Base-by-base conservation (phyloP, 1,139 yeast species). In the Scheffersomyces illinoinensis region DNA sequence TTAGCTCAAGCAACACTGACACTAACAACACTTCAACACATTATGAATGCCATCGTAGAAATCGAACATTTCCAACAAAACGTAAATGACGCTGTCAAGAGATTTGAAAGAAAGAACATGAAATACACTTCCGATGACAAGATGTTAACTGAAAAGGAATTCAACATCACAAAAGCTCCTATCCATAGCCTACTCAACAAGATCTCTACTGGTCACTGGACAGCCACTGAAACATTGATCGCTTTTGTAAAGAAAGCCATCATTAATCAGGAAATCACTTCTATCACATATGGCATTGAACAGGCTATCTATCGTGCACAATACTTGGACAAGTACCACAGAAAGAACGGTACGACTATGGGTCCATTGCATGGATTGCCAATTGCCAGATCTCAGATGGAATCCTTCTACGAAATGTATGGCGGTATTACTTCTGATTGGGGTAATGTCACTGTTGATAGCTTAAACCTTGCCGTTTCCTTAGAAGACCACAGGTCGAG, bases 241-340 rank as follows among this genome's bases (percentile, higher is more conserved):
- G 86, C 88, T 0, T 85, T 77, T 69, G 81, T 85, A 54, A 83
- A 83, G 60, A 74, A 87, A 61, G 86, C 85, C 14, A 68, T 73
- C 24, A 71, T 76, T 56, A 73, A 73, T 12, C 77, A 76, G 56
- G 79, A 75, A 62, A 71, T 76, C 58, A 76, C 78, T 62, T 78
- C 77, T 2, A 59, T 72, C 64, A 76, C 76, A 39, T 61, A 76
- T 20, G 76, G 76, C 61, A 64, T 73, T 24, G 72, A 75, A 19
- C 78, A 76, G 61, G 81, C 79, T 4, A 69, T 77, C 60, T 64
- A 73, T 55, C 70, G 76, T 61, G 81, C 81, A 5, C 61, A 75
- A 60, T 67, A 57, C 39, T 71, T 76, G 62, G 81, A 77, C 59
- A 73, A 69, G 17, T 62, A 58, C 54, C 60, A 46, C 52, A 51